These are phyloP conservation scores for Fagopyrum tataricum DNA, from an alignment of 148 eudicot genomes.

Conservation along the genomic window DNA sequence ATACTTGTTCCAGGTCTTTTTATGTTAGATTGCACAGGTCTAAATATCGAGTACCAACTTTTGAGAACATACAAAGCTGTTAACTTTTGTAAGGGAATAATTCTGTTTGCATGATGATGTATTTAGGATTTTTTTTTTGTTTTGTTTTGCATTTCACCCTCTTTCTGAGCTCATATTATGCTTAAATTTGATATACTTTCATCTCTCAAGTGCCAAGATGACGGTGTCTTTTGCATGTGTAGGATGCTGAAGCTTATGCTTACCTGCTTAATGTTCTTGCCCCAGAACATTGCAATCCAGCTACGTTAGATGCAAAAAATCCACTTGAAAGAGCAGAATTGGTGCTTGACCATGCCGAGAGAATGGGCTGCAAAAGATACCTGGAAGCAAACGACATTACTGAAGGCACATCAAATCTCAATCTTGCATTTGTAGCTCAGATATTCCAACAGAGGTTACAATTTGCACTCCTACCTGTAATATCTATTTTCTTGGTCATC, in stretches of 20 bases:
- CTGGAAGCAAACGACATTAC: constrained; percentile 65
- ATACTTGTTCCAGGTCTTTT: too few species aligned
- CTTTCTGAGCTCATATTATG: background rate
- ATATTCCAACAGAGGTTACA: constrained; percentile 78
- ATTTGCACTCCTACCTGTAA: background rate
- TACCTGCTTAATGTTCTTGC: constrained; percentile 94
- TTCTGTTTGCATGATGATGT: too few species aligned
- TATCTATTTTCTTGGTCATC: background rate
- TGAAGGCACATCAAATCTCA: constrained; percentile 81
- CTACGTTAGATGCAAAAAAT: constrained; percentile 70
- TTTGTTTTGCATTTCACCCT: too few species aligned
- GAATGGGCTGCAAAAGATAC: constrained; percentile 95
- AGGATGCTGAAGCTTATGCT: constrained; percentile 98
- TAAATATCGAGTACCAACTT: too few species aligned
- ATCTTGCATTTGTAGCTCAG: constrained; percentile 95
- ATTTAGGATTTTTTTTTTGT: too few species aligned
- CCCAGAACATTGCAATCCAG: constrained; percentile 88
- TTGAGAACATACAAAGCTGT: too few species aligned
- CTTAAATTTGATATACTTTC: background rate
- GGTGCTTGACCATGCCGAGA: constrained; percentile 95
- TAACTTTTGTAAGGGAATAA: too few species aligned
- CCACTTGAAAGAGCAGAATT: constrained; percentile 65
- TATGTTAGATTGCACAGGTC: too few species aligned
- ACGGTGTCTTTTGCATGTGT: constrained; percentile 14
- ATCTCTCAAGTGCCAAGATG: background rate